Conservation (phyloP, 257 asterid species). For the Coffea eugenioides region DNA sequence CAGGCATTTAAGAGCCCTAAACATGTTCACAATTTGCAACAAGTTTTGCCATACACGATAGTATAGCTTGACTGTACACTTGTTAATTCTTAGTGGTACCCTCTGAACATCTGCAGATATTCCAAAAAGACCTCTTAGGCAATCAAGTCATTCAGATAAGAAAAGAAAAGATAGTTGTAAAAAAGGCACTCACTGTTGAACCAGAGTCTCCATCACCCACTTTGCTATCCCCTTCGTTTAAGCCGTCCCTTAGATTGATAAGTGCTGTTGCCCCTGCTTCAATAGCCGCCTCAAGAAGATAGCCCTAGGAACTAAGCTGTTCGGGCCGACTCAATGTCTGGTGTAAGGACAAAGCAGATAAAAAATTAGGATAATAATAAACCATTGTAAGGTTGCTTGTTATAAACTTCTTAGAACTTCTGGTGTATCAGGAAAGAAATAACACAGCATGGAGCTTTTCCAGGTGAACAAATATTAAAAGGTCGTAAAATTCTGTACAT, state of each 20-base stretch:
- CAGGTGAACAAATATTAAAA: background rate
- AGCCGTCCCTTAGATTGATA: conserved; percentile 57
- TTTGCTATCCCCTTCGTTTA: conserved; percentile 94
- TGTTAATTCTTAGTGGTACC: no score
- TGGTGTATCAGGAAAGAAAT: background rate
- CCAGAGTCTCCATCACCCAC: conserved; percentile 99
- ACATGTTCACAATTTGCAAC: no score
- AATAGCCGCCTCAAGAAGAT: conserved; percentile 72
- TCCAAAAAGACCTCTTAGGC: conserved; percentile 11
- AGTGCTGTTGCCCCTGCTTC: conserved; percentile 85
- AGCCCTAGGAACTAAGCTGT: conserved; percentile 57
- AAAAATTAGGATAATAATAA: conserved; percentile 16
- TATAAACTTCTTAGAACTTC: background rate
- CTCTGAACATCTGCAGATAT: conserved; percentile 71
- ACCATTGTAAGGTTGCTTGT: background rate
- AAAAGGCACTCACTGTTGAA: conserved; percentile 72
- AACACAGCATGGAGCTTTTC: background rate
- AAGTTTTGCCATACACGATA: no score
- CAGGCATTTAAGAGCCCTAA: no score
- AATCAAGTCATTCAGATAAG: conserved; percentile 11
- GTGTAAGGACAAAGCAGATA: conserved; percentile 30
- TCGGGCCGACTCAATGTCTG: conserved; percentile 68
- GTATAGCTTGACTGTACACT: no score
- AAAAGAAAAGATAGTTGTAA: conserved; percentile 11
- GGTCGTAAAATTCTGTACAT: background rate